Conservation (phyloP, 106 monocot species). For the Phalaenopsis aphrodite region DNA sequence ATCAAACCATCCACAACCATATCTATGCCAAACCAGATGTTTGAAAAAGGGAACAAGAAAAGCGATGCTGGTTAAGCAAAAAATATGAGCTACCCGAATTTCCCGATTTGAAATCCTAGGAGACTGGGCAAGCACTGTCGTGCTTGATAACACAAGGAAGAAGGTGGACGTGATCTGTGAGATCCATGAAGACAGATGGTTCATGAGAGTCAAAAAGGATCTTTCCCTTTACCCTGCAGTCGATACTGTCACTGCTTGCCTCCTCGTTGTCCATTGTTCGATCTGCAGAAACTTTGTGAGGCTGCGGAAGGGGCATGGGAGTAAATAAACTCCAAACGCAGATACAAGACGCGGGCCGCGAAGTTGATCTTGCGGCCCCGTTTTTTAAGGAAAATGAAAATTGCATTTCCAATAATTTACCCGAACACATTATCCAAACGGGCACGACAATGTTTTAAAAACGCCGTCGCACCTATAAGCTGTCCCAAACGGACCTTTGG, state of each 20-base stretch:
- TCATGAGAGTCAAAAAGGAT: constrained; percentile 19
- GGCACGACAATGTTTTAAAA: too few relatives aligned
- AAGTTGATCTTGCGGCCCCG: too few relatives aligned
- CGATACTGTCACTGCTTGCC: constrained; percentile 2
- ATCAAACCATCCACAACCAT: constrained; percentile 37
- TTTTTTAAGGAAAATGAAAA: too few relatives aligned
- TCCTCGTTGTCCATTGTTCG: not conserved
- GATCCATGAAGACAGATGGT: constrained; percentile 17
- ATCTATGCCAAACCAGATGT: constrained; percentile 19
- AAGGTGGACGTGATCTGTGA: constrained; percentile 57
- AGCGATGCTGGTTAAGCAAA: not conserved
- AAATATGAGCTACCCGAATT: constrained; percentile 27
- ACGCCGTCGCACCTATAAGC: too few relatives aligned
- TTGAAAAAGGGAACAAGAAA: not conserved
- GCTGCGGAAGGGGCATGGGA: not conserved
- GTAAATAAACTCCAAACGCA: too few relatives aligned
- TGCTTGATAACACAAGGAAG: constrained; percentile 65
- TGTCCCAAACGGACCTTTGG: too few relatives aligned
- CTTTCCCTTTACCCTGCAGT: constrained; percentile 19
- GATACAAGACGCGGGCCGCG: too few relatives aligned
- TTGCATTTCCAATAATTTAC: too few relatives aligned
- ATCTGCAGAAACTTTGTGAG: not conserved
- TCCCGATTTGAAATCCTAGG: constrained; percentile 58
- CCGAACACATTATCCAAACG: too few relatives aligned
- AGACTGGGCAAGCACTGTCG: constrained; percentile 38